These are phyloP conservation scores for Gnomoniopsis sp. DNA, from an alignment of 2,329 filamentous ascomycete species.

Conservation along the genomic window DNA sequence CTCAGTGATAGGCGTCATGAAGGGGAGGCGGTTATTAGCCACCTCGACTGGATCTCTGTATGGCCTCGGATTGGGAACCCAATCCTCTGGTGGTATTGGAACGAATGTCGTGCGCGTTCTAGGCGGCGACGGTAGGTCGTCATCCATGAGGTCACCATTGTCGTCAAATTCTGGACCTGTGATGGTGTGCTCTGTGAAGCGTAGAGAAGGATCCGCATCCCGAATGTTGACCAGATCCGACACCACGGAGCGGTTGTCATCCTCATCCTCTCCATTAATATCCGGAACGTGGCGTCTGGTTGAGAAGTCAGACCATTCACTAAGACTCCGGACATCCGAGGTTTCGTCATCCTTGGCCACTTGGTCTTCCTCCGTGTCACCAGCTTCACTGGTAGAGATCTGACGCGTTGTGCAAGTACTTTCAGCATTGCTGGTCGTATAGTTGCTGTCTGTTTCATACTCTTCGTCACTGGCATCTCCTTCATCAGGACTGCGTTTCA, in stretches of 20 bases:
- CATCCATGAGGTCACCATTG: slow-evolving; percentile 32
- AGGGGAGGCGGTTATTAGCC: slow-evolving; percentile 88
- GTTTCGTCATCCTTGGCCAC: slow-evolving; percentile 43
- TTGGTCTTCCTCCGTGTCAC: slow-evolving; percentile 41
- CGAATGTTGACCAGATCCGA: slow-evolving; percentile 39
- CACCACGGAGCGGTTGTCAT: slow-evolving; percentile 30
- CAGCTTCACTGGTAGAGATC: slow-evolving; percentile 45
- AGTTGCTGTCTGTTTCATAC: slow-evolving; percentile 70
- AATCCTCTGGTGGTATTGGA: slow-evolving; percentile 81
- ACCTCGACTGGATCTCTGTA: slow-evolving; percentile 77
- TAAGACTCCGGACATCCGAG: slow-evolving; percentile 61
- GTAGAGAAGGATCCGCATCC: slow-evolving; percentile 26
- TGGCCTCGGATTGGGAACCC: slow-evolving; percentile 72
- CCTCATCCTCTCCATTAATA: slow-evolving; percentile 30
- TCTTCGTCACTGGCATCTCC: slow-evolving; percentile 57
- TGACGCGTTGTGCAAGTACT: slow-evolving; percentile 76
- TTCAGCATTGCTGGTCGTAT: slow-evolving; percentile 74
- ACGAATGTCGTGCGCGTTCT: slow-evolving; percentile 67
- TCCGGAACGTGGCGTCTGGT: slow-evolving; percentile 66
- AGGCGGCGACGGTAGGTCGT: slow-evolving; percentile 35
- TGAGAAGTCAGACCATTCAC: slow-evolving; percentile 88
- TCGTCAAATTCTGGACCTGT: slow-evolving; percentile 25
- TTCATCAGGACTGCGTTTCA: slow-evolving; percentile 39
- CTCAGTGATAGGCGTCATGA: slow-evolving; percentile 98
- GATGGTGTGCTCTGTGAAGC: slow-evolving; percentile 18